These are phyloP conservation scores for Sphaerulina vaccinii DNA, from an alignment of 2,329 filamentous ascomycete species.

Conservation along the genomic window DNA sequence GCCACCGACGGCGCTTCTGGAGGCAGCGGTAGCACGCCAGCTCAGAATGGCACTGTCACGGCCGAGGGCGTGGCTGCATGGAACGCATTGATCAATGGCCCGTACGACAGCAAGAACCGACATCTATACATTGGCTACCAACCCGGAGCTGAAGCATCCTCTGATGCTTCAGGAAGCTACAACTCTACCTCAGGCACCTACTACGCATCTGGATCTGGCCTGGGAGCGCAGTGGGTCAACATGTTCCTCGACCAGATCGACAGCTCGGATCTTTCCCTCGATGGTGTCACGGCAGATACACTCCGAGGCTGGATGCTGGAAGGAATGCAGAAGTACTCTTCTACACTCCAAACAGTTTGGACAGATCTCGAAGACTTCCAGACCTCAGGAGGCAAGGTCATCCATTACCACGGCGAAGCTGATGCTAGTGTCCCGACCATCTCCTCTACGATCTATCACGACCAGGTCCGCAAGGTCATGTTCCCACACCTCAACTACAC, in stretches of 20 bases:
- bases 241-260: slow-evolving; percentile 42
- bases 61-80: slow-evolving; percentile 36
- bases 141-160: slow-evolving; percentile 11
- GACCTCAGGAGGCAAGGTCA: slow-evolving; percentile 52
- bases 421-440: slow-evolving; percentile 54
- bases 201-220: slow-evolving; percentile 33
- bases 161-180: slow-evolving; percentile 26
- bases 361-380: slow-evolving; percentile 54
- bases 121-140: slow-evolving; percentile 45
- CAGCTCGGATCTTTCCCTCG: slow-evolving; percentile 39
- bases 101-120: slow-evolving; percentile 41
- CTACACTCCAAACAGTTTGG: slow-evolving; percentile 53
- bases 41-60: slow-evolving; percentile 35
- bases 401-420: slow-evolving; percentile 59
- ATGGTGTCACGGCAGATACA: slow-evolving; percentile 55
- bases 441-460: slow-evolving; percentile 56
- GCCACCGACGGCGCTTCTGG: slow-evolving; percentile 21
- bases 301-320: slow-evolving; percentile 55
- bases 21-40: slow-evolving; percentile 20
- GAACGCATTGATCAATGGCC: slow-evolving; percentile 40
- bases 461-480: slow-evolving; percentile 54
- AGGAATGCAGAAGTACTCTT: slow-evolving; percentile 50
- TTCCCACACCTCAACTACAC: slow-evolving; percentile 44
- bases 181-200: slow-evolving; percentile 34
- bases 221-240: slow-evolving; percentile 42